Conservation (phyloP, 768 basidiomycete species). For the Rickenella mellea region DNA sequence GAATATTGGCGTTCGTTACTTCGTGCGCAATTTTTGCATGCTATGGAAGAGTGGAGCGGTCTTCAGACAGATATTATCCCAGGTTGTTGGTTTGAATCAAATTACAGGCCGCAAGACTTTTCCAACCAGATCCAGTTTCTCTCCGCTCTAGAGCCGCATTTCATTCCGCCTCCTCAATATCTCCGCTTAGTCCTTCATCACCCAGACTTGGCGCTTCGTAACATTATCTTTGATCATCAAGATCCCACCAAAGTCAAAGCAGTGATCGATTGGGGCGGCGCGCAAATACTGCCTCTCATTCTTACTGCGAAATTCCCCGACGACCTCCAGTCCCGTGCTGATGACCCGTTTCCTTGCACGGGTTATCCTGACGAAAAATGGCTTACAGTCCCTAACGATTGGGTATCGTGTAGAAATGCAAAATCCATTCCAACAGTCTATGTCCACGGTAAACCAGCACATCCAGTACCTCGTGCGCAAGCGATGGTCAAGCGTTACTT, state of each 20-base stretch:
- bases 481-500: conserved; percentile 5
- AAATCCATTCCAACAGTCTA: neutral
- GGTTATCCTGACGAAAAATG: conserved; percentile 3
- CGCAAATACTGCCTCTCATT: conserved; percentile 6
- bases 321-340: conserved; percentile 2
- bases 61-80: conserved; percentile 1
- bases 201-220: conserved; percentile 5
- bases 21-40: conserved; percentile 1
- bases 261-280: conserved; percentile 4
- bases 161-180: neutral
- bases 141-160: conserved; percentile 4
- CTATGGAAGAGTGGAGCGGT: neutral
- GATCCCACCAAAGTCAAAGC: conserved; percentile 4
- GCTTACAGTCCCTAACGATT: conserved; percentile 2
- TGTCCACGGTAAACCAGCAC: neutral
- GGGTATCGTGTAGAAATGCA: conserved; percentile 4
- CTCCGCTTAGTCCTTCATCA: conserved; percentile 3
- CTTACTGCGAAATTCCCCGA: conserved; percentile 4
- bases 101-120: conserved; percentile 1
- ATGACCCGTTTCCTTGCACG: conserved; percentile 3
- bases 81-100: neutral
- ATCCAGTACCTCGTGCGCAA: conserved; percentile 1
- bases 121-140: conserved; percentile 2
- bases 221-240: conserved; percentile 3
- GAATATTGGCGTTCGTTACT: conserved; percentile 1